Percentiles rank a stretch among this genome's conserved stretches.
phyloP scores from a whole-genome alignment of 2,329 filamentous ascomycete genomes.

The Botrytis elliptica region DNA sequence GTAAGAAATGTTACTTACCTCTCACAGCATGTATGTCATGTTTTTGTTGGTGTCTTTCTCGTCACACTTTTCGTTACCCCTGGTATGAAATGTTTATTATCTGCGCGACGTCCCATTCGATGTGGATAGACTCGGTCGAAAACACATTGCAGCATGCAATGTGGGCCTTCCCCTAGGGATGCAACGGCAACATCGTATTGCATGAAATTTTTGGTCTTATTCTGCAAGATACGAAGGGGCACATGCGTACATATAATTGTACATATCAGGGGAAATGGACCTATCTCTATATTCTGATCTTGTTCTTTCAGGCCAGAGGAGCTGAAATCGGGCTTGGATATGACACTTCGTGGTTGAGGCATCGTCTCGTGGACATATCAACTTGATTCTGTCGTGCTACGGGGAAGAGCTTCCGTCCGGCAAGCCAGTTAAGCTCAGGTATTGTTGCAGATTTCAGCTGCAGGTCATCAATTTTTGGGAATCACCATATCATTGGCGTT shows the following conservation, averaged over 20 bases:
- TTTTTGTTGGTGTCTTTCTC: slow-evolving; percentile 14
- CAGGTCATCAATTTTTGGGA: slow-evolving; percentile 22
- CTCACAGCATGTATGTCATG: slow-evolving; percentile 20
- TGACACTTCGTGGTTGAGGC: slow-evolving; percentile 13
- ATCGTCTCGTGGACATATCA: slow-evolving; percentile 14
- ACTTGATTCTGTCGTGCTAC: slow-evolving; percentile 22
- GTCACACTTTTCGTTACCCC: slow-evolving; percentile 14
- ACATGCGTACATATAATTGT: slow-evolving; percentile 12
- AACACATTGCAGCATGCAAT: slow-evolving; percentile 7
- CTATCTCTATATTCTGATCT: neutral
- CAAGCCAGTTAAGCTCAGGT: slow-evolving; percentile 11
- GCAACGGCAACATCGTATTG: slow-evolving; percentile 19
- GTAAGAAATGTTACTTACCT: slow-evolving; percentile 21
- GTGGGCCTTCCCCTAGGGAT: slow-evolving; percentile 12
- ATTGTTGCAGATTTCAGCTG: slow-evolving; percentile 22
- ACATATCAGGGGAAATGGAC: slow-evolving; percentile 8
- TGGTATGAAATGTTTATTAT: slow-evolving; percentile 7
- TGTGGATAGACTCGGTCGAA: slow-evolving; percentile 13
- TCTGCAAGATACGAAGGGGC: slow-evolving; percentile 13
- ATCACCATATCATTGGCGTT: slow-evolving; percentile 21
- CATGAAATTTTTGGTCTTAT: slow-evolving; percentile 7
- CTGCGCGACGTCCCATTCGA: slow-evolving; percentile 5
- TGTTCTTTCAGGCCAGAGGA: slow-evolving; percentile 4
- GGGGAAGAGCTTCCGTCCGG: slow-evolving; percentile 21
- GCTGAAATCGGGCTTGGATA: slow-evolving; percentile 9